phyloP scores from a whole-genome alignment of 306 rosid genomes.

The Dicorynia guianensis region DNA sequence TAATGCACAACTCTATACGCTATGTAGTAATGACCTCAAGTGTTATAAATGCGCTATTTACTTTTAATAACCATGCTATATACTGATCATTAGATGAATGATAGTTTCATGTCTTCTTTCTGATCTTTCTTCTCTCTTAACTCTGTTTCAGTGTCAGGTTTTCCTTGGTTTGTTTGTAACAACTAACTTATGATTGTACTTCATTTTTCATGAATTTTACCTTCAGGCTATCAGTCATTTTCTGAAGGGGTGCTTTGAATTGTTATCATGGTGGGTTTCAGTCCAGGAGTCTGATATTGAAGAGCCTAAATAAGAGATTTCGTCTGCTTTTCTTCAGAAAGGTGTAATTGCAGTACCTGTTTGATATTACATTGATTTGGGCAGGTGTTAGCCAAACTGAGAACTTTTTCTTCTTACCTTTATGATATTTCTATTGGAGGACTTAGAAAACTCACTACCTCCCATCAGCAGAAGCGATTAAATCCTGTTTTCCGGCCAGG shows the following conservation, averaged over 20 bases:
- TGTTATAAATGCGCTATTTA: too few species aligned
- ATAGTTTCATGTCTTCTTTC: too few species aligned
- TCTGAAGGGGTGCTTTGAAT: slow-evolving; percentile 35
- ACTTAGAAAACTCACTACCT: slow-evolving; percentile 83
- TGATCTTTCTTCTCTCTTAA: too few species aligned
- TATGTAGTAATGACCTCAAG: too few species aligned
- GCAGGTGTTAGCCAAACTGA: slow-evolving; percentile 28
- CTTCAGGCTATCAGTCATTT: slow-evolving; percentile 8
- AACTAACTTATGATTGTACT: slow-evolving; percentile 30
- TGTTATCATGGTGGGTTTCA: slow-evolving; percentile 49
- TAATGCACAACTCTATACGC: too few species aligned
- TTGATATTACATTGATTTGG: slow-evolving; percentile 25
- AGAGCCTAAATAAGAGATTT: slow-evolving; percentile 80
- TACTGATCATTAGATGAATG: too few species aligned
- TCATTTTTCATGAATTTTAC: slow-evolving; percentile 28
- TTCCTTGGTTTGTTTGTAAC: too few species aligned
- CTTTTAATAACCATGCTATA: too few species aligned
- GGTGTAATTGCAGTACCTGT: slow-evolving; percentile 55
- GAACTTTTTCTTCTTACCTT: slow-evolving; percentile 29
- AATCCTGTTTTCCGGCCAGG: slow-evolving; percentile 72
- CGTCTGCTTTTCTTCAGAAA: slow-evolving; percentile 93
- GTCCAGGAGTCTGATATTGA: slow-evolving; percentile 84
- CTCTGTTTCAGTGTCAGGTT: too few species aligned
- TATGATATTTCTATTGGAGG: slow-evolving; percentile 69
- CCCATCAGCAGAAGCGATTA: slow-evolving; percentile 67